These are phyloP conservation scores for Macadamia integrifolia DNA, from an alignment of 164 flowering plant species.

Conservation along the genomic window DNA sequence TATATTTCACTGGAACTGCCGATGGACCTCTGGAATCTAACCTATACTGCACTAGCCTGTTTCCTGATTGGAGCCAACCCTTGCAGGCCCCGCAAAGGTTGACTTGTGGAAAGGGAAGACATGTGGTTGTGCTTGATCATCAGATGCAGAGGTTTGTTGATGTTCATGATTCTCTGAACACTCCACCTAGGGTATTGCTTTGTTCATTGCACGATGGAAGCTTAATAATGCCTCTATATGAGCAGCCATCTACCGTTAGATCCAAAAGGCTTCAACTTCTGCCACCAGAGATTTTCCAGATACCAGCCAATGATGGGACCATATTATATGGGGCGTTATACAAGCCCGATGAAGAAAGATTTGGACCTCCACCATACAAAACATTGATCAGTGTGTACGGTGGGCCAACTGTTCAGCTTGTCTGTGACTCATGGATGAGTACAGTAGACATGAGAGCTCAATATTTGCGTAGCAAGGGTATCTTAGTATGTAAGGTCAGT, in stretches of 20 bases:
- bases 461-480: slow-evolving; percentile 73
- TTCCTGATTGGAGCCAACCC: slow-evolving; percentile 34
- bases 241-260: slow-evolving; percentile 44
- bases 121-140: slow-evolving; percentile 81
- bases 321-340: slow-evolving; percentile 68
- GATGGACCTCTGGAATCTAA: slow-evolving; percentile 75
- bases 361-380: slow-evolving; percentile 91
- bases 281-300: slow-evolving; percentile 67
- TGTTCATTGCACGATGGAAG: slow-evolving; percentile 71
- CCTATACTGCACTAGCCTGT: slow-evolving; percentile 56
- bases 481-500: slow-evolving; percentile 91
- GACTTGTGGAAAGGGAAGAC: slow-evolving; percentile 74
- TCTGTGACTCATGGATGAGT: slow-evolving; percentile 74
- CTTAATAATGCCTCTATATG: slow-evolving; percentile 50
- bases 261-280: slow-evolving; percentile 57
- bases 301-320: slow-evolving; percentile 72
- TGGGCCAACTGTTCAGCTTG: slow-evolving; percentile 82
- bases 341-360: slow-evolving; percentile 59
- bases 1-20: slow-evolving; percentile 76
- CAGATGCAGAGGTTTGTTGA: slow-evolving; percentile 75
- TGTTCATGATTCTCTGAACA: slow-evolving; percentile 61
- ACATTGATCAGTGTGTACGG: slow-evolving; percentile 83
- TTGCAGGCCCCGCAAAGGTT: slow-evolving; percentile 48
- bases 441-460: slow-evolving; percentile 97
- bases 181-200: slow-evolving; percentile 65